phyloP scores from a whole-genome alignment of 2,329 filamentous ascomycete genomes.

The Ophiosphaerella narmari region DNA sequence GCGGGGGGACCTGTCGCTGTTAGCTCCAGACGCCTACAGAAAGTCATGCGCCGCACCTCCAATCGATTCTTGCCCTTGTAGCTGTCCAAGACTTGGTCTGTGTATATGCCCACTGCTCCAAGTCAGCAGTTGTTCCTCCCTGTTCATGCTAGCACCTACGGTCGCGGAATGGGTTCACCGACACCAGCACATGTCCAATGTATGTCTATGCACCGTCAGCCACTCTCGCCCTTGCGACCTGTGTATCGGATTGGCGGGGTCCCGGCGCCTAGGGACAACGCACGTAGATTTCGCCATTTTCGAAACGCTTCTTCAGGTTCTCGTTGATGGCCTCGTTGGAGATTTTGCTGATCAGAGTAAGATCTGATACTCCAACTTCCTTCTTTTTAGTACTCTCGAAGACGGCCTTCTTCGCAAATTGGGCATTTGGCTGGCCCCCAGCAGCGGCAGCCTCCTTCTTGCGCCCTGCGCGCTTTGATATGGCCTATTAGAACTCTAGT shows the following conservation, averaged over 20 bases:
- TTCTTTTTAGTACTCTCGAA: conserved; percentile 99
- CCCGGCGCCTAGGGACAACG: conserved; percentile 41
- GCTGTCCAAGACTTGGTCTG: conserved; percentile 86
- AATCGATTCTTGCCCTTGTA: conserved; percentile 97
- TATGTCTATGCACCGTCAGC: conserved; percentile 69
- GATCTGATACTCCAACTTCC: conserved; percentile 96
- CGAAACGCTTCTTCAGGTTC: conserved; percentile 96
- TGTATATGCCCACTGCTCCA: conserved; percentile 84
- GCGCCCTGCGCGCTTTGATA: conserved; percentile 63
- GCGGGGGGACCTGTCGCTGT: conserved; percentile 69
- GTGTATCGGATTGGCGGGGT: conserved; percentile 22
- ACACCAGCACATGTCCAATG: conserved; percentile 98
- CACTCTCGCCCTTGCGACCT: conserved; percentile 12
- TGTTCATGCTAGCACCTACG: conserved; percentile 52
- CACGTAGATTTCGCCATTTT: conserved; percentile 94
- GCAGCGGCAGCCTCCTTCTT: conserved; percentile 59
- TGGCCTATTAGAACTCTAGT: conserved; percentile 48
- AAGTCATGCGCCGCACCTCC: conserved; percentile 56
- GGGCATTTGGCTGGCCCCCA: conserved; percentile 52
- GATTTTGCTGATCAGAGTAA: conserved; percentile 97
- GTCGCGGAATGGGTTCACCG: conserved; percentile 97
- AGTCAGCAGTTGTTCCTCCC: conserved; percentile 42
- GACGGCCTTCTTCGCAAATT: conserved; percentile 90
- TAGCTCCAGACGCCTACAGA: conserved; percentile 10
- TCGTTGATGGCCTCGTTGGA: conserved; percentile 99